Evolutionary conservation across 116 monocot genomes (phyloP), one percentile per base, ranked within the genome.

Genomic region (Iris pallida): DNA sequence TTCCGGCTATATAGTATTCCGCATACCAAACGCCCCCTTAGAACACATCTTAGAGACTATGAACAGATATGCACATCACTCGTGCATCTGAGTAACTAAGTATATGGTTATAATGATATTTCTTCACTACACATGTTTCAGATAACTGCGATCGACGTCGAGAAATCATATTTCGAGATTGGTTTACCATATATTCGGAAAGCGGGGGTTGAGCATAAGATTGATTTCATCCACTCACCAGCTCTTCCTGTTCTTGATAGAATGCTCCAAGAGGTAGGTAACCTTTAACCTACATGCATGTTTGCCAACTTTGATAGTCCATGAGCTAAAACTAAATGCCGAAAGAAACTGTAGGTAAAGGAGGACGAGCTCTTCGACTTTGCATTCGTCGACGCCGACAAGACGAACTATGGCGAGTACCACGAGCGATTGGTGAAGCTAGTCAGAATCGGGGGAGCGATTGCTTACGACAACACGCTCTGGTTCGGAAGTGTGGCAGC

Each of bases 141-240:
- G 73, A 73, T 65, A 55, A 65, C 45, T 3, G 65, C 73, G 9
- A 73, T 73, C 15, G 73, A 73, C 55, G 20, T 65, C 20, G 55
- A 62, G 8, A 64, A 41, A 16, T 43, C 44, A 8, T 15, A 30
- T 47, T 73, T 45, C n/a, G 56, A 73, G 53, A 40, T 65, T 20
- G 73, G 73, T 0, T 47, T 73, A 4, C 73, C 73, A 11, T 73
- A 56, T 49, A 65, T 73, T 19, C 54, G 57, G 57, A 53, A 64
- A 73, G 73, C 73, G 14, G 73, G 73, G 57, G 73, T 73, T 9
- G 73, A 64, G 47, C 10, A 73, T 45, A 73, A 73, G 65, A 73
- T 73, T 45, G 41, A 73, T 17, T 73, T 73, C 73, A 73, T 65
- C 30, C 64, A 73, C 5, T 73, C 73, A 11, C 40, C 55, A 14